Conservation (phyloP, 2,329 filamentous ascomycete genomes). For the Xylariaceae sp. region DNA sequence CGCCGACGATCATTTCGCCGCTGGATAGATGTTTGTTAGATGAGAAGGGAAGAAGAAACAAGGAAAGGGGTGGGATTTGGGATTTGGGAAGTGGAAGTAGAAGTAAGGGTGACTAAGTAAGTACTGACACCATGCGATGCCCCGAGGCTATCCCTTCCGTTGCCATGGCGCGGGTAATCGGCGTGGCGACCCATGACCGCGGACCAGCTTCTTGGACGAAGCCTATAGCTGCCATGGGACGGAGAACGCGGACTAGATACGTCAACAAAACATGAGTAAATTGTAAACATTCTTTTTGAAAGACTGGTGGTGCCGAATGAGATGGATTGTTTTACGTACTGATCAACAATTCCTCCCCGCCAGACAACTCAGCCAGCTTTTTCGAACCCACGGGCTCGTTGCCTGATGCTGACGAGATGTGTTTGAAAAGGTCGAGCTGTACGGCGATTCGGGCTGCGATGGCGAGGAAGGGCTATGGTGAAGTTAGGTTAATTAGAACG, state of each 20-base stretch:
- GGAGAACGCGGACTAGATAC: constrained; percentile 11
- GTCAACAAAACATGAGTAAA: too few relatives aligned
- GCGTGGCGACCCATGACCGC: constrained; percentile 21
- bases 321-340: constrained; percentile 9
- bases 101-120: too few relatives aligned
- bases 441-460: constrained; percentile 22
- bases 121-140: constrained; percentile 26
- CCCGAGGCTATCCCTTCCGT: constrained; percentile 25
- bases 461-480: constrained; percentile 9
- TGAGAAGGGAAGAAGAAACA: background rate
- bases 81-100: too few relatives aligned
- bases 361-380: constrained; percentile 19
- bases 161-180: constrained; percentile 24
- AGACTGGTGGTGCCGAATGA: background rate
- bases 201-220: constrained; percentile 24
- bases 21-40: constrained; percentile 2
- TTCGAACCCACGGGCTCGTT: constrained; percentile 14
- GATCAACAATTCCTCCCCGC: constrained; percentile 26
- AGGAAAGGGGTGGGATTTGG: background rate
- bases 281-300: background rate
- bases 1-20: constrained; percentile 18
- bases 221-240: constrained; percentile 20
- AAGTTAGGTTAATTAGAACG: background rate
- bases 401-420: constrained; percentile 11
- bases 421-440: constrained; percentile 23